Conservation (phyloP, 139 green algal genomes). For the Tetradesmus lagerheimii region DNA sequence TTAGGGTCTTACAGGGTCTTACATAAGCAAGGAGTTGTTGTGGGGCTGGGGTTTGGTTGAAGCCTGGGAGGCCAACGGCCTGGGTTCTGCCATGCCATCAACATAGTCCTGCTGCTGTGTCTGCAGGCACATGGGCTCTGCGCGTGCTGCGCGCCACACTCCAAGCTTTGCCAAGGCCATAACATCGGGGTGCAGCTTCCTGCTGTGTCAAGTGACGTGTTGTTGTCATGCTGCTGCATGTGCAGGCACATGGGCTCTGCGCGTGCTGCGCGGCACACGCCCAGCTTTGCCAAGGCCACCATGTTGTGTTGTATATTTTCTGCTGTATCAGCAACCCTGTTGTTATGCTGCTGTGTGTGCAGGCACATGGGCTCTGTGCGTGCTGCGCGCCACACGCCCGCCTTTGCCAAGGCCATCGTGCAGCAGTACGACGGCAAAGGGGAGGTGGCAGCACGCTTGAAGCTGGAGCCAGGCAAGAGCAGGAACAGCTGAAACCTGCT, state of each 20-base stretch:
- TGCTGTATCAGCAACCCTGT: background rate
- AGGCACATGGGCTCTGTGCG: constrained; percentile 63
- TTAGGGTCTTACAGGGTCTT: no score
- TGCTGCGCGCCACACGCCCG: constrained; percentile 74
- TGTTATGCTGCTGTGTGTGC: background rate
- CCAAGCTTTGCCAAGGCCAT: constrained; percentile 82
- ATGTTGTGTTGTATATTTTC: constrained; percentile 75
- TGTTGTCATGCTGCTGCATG: background rate
- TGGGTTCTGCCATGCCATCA: no score
- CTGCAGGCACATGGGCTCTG: constrained; percentile 62
- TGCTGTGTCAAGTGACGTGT: background rate
- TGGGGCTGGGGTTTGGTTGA: no score
- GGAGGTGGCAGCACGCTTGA: constrained; percentile 28
- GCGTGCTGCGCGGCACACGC: constrained; percentile 68
- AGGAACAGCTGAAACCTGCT: background rate
- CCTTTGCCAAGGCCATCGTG: constrained; percentile 83
- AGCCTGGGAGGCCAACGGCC: no score
- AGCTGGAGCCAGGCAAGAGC: constrained; percentile 38
- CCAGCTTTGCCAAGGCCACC: constrained; percentile 75
- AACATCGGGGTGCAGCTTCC: no score
- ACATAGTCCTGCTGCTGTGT: background rate
- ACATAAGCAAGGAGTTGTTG: no score
- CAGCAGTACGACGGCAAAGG: constrained; percentile 81
- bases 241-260: constrained; percentile 60
- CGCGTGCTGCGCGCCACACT: constrained; percentile 66